These are phyloP conservation scores for Hamamelis virginiana DNA, from an alignment of 164 flowering plant genomes.

Conservation along the genomic window DNA sequence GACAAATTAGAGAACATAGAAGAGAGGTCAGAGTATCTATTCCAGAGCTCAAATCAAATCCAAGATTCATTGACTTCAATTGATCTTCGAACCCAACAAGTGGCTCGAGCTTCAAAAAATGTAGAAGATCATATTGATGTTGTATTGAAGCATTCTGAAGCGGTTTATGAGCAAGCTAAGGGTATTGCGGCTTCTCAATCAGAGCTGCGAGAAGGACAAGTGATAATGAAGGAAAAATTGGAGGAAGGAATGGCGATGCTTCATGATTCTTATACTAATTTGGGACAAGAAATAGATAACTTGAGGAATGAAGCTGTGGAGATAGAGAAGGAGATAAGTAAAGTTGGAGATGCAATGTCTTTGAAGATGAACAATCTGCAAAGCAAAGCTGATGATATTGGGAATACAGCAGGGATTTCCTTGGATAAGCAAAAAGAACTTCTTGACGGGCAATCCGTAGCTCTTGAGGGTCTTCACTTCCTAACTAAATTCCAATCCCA, in stretches of 20 bases:
- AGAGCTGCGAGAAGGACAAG: slow-evolving; percentile 53
- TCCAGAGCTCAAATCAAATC: slow-evolving; percentile 45
- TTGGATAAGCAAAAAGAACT: slow-evolving; percentile 68
- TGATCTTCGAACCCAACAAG: slow-evolving; percentile 41
- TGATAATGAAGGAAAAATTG: slow-evolving; percentile 47
- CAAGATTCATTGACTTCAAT: slow-evolving; percentile 49
- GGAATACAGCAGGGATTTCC: slow-evolving; percentile 49
- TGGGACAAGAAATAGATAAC: slow-evolving; percentile 47
- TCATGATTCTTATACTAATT: slow-evolving; percentile 42
- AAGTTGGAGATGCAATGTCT: slow-evolving; percentile 56
- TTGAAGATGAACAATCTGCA: slow-evolving; percentile 57
- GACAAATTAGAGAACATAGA: slow-evolving; percentile 48
- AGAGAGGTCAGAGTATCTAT: slow-evolving; percentile 39
- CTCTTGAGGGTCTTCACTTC: slow-evolving; percentile 60
- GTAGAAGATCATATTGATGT: slow-evolving; percentile 39
- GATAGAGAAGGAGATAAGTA: slow-evolving; percentile 57
- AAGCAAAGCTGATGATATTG: slow-evolving; percentile 64
- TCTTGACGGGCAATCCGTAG: slow-evolving; percentile 59
- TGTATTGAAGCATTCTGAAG: slow-evolving; percentile 41
- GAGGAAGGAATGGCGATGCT: slow-evolving; percentile 52
- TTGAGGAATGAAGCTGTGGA: slow-evolving; percentile 45
- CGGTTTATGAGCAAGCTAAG: slow-evolving; percentile 45
- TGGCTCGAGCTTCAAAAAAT: slow-evolving; percentile 39
- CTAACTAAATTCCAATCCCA: no score
- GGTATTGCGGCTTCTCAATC: slow-evolving; percentile 55